Percentiles rank a stretch among this genome's conserved stretches.
Evolutionary conservation across 257 asterid species (phyloP).

Genomic region (Striga asiatica): DNA sequence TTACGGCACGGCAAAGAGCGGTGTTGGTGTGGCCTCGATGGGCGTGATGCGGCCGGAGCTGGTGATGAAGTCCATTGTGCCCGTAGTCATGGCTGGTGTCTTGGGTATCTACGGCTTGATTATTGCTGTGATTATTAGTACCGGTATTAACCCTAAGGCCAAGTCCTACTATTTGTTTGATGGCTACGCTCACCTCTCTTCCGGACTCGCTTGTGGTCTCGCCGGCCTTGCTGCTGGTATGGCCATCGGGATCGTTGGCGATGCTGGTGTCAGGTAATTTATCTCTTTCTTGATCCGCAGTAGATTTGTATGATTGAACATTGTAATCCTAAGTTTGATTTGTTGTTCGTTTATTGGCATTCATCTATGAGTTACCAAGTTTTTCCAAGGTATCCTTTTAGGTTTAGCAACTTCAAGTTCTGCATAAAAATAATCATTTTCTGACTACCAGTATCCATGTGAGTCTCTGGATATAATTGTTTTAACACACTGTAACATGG

Average conservation of each 20-base stretch:
- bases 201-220: conserved; percentile 63
- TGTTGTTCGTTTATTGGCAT: neutral
- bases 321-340: neutral
- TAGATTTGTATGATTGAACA: neutral
- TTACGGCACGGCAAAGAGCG: conserved; percentile 64
- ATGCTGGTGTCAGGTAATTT: conserved; percentile 58
- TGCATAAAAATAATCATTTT: no score
- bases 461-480: neutral
- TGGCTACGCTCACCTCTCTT: conserved; percentile 61
- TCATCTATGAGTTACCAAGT: neutral
- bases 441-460: no score
- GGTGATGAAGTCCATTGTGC: conserved; percentile 75
- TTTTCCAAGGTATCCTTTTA: no score
- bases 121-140: conserved; percentile 67
- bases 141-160: conserved; percentile 64
- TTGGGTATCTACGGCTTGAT: conserved; percentile 67
- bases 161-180: conserved; percentile 56
- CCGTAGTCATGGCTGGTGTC: conserved; percentile 83
- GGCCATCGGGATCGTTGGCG: conserved; percentile 73
- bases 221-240: conserved; percentile 79
- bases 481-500: neutral
- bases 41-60: conserved; percentile 76
- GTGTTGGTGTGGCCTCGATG: conserved; percentile 82
- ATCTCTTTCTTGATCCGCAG: neutral
- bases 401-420: no score